A percentile compares a stretch with the other conserved stretches of the same genome.
phyloP scores from a whole-genome alignment of 306 rosid species.

The Cucurbita argyrosperma region DNA sequence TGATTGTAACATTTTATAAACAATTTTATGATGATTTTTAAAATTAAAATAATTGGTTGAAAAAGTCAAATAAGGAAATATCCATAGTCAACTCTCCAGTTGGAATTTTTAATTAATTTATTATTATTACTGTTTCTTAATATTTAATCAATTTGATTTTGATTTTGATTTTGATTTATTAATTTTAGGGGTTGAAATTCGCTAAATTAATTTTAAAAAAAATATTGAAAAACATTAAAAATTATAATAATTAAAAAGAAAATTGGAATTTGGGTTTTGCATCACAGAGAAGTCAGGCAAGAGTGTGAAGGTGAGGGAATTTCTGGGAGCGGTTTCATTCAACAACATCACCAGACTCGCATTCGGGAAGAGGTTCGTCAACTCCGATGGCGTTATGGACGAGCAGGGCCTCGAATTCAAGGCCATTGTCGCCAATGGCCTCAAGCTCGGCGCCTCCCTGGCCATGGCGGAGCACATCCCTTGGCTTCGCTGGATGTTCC shows the following conservation, averaged over 20 bases:
- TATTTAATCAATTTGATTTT: not conserved
- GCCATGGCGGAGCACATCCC: conserved; percentile 75
- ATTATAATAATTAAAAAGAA: too few species aligned
- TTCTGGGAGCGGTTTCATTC: conserved; percentile 74
- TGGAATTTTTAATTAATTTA: not conserved
- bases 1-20: too few species aligned
- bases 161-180: not conserved
- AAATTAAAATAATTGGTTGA: too few species aligned
- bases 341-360: conserved; percentile 83
- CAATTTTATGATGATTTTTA: too few species aligned
- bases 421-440: conserved; percentile 49
- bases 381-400: conserved; percentile 49
- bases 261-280: not conserved
- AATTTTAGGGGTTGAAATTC: not conserved
- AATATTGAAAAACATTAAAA: too few species aligned
- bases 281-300: conserved; percentile 41
- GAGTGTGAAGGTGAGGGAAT: conserved; percentile 32
- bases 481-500: conserved; percentile 89
- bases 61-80: not conserved
- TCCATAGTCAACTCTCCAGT: not conserved
- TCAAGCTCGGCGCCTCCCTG: conserved; percentile 68
- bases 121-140: not conserved
- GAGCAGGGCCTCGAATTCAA: conserved; percentile 68
- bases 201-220: too few species aligned
- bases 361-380: conserved; percentile 76